Evolutionary conservation across 2,329 filamentous ascomycete species (phyloP), one percentile per base, ranked within the genome.

Genomic region (Stylonectria norvegica): DNA sequence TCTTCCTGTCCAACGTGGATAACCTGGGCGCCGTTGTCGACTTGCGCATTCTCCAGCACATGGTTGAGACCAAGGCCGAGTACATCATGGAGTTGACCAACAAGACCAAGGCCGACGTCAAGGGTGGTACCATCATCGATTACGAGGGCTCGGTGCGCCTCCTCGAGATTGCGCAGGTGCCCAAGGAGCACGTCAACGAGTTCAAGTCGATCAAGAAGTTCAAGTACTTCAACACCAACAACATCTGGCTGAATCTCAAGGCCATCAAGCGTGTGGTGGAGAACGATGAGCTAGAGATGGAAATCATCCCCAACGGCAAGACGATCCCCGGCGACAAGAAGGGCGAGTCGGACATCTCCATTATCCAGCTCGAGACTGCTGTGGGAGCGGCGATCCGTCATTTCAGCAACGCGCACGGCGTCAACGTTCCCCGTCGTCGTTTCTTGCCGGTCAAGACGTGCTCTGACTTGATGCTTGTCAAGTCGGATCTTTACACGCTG

Each of bases 121-220:
- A 98, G 86, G 93, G 93, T 83, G 93, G 93, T 73, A 98, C 93
- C 69, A 98, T 98, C 69, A 98, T 98, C 63, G 91, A 98, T 75
- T 96, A 96, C 72, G 93, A 98, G 67, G 91, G 91, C 62, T 90
- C 87, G 42, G 91, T 94, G 57, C 90, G 93, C 64, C 85, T 98
- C 55, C 86, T 98, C 38, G 93, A 98, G 76, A 96, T 98, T 60
- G 93, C 93, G 11, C 93, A 98, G 78, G 93, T 98, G 23, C 93
- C 93, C 71, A 98, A 97, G 83, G 89, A 98, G 78, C 93, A 98
- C 73, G 88, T 93, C 68, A 97, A 98, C 74, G 93, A 98, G 76
- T 98, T 98, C 88, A 98, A 98, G 84, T 96, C 90, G 34, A 98
- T 98, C 79, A 98, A 98, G 85, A 98, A 98, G 81, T 98, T 98